phyloP scores from a whole-genome alignment of 2,329 filamentous ascomycete species.

The Claviceps monticola region DNA sequence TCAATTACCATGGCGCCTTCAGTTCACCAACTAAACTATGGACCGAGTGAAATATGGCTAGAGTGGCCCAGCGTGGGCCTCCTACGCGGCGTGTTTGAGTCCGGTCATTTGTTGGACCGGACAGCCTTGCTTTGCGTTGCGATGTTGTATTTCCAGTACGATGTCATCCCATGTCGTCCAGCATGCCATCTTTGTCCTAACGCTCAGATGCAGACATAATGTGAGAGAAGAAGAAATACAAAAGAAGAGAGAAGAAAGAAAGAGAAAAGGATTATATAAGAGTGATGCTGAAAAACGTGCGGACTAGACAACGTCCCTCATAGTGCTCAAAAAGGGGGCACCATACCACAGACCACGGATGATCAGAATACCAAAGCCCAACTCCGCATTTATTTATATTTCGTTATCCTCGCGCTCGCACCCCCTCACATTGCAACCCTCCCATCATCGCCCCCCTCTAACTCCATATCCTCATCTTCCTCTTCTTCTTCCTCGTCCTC shows the following conservation, averaged over 20 bases:
- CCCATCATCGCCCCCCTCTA: constrained; percentile 23
- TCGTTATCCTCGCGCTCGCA: too few relatives aligned
- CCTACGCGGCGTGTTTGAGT: too few relatives aligned
- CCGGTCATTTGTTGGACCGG: too few relatives aligned
- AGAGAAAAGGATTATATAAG: not conserved
- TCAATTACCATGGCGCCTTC: too few relatives aligned
- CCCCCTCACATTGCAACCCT: constrained; percentile 8
- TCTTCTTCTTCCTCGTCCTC: constrained; percentile 46
- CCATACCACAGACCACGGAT: not conserved
- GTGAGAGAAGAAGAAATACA: not conserved
- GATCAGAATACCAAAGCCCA: too few relatives aligned
- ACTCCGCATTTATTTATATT: too few relatives aligned
- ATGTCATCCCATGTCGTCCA: too few relatives aligned
- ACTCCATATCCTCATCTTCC: constrained; percentile 33
- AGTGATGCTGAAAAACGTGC: not conserved
- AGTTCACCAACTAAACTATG: too few relatives aligned
- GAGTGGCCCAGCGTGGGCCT: too few relatives aligned
- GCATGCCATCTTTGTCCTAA: not conserved
- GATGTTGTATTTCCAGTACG: not conserved
- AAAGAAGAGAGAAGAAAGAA: not conserved
- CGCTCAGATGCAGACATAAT: not conserved
- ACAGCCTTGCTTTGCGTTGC: too few relatives aligned
- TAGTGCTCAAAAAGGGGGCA: not conserved
- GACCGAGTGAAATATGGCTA: too few relatives aligned
- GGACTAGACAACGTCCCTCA: not conserved